Evolutionary conservation across 2,329 filamentous ascomycete genomes (phyloP).

Genomic region (Aureobasidium sp.): DNA sequence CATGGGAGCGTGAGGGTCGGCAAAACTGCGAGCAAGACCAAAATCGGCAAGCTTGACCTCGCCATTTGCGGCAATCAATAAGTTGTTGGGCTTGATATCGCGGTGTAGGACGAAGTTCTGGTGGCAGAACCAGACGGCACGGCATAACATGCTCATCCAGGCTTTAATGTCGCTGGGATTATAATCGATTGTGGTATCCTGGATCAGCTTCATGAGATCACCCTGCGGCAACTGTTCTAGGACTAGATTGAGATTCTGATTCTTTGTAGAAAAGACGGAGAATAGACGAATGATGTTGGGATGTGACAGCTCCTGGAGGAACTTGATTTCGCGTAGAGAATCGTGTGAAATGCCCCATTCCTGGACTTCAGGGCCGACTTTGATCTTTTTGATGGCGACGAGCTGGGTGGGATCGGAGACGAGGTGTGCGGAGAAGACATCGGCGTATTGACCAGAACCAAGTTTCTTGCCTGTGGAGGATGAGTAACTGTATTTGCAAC

Average conservation of each 20-base stretch:
- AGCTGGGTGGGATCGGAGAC: slow-evolving; percentile 61
- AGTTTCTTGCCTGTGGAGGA: slow-evolving; percentile 65
- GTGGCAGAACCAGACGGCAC: slow-evolving; percentile 94
- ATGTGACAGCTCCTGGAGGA: slow-evolving; percentile 87
- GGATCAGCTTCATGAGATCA: slow-evolving; percentile 90
- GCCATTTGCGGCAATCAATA: slow-evolving; percentile 87
- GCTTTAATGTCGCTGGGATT: slow-evolving; percentile 88
- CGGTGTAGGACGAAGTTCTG: slow-evolving; percentile 89
- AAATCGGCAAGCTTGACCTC: slow-evolving; percentile 97
- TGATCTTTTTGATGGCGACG: slow-evolving; percentile 93
- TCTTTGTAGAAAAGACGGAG: slow-evolving; percentile 90
- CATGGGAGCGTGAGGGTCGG: slow-evolving; percentile 80
- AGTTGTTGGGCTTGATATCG: slow-evolving; percentile 98
- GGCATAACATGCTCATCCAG: slow-evolving; percentile 96
- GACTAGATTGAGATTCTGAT: slow-evolving; percentile 93
- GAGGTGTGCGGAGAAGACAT: slow-evolving; percentile 84
- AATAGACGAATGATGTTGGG: slow-evolving; percentile 92
- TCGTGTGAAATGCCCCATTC: slow-evolving; percentile 85
- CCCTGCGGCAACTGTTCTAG: slow-evolving; percentile 91
- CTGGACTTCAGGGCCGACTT: slow-evolving; percentile 74
- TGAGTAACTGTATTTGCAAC: neutral
- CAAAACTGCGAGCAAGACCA: slow-evolving; percentile 81
- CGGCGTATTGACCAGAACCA: slow-evolving; percentile 93
- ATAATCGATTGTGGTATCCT: slow-evolving; percentile 74
- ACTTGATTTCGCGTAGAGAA: slow-evolving; percentile 90